A percentile compares a stretch with the other conserved stretches of the same genome.
Evolutionary conservation across 768 basidiomycete genomes (phyloP).

Genomic region (Clitopilus hobsonii): DNA sequence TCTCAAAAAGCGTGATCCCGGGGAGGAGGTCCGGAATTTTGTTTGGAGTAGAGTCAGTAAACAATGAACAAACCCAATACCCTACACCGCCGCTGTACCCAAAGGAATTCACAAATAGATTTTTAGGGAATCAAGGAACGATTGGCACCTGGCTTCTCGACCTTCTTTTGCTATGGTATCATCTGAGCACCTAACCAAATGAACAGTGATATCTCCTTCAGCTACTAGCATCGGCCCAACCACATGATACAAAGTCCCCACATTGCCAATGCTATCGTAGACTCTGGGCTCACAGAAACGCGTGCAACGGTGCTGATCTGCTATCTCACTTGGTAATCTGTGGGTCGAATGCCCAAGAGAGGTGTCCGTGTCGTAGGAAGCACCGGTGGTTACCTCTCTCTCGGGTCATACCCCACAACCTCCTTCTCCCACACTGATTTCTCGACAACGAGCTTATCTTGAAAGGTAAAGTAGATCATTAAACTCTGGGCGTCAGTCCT

Average conservation of each 20-base stretch:
- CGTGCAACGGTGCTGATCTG: background rate
- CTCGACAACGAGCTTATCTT: background rate
- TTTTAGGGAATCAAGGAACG: background rate
- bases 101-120: background rate
- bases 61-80: background rate
- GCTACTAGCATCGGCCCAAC: background rate
- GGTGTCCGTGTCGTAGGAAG: background rate
- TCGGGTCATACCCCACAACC: background rate
- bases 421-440: background rate
- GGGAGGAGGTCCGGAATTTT: constrained; percentile 38
- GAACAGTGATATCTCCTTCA: background rate
- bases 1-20: constrained; percentile 61
- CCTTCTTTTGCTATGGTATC: background rate
- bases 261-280: background rate
- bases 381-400: background rate
- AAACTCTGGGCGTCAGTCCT: no score
- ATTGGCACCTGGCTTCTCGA: background rate
- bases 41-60: constrained; percentile 16
- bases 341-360: background rate
- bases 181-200: background rate
- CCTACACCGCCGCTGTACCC: background rate
- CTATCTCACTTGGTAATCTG: background rate
- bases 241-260: background rate
- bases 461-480: no score
- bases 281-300: background rate